Evolutionary conservation across 2,329 filamentous ascomycete genomes (phyloP).

Genomic region (Aspergillus sp.): DNA sequence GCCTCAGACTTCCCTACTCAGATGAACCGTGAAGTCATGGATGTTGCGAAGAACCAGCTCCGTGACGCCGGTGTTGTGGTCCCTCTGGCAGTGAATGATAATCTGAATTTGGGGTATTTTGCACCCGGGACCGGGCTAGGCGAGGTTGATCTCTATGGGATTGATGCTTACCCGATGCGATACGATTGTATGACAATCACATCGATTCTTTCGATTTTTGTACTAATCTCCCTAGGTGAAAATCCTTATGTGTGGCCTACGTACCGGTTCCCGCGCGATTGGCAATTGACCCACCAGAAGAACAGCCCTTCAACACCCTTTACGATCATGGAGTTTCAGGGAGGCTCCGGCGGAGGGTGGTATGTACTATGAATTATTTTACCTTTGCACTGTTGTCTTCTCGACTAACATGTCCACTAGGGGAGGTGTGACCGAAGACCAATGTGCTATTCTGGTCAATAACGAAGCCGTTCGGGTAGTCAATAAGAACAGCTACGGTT

Average conservation of each 20-base stretch:
- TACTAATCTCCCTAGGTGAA: not conserved
- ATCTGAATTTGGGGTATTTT: conserved; percentile 55
- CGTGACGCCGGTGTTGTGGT: conserved; percentile 65
- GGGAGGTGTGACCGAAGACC: conserved; percentile 2
- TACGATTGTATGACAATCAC: not conserved
- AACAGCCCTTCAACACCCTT: conserved; percentile 3
- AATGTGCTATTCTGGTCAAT: not conserved
- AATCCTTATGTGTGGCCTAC: not conserved
- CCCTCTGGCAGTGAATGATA: conserved; percentile 72
- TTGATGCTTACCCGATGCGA: conserved; percentile 13
- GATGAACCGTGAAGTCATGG: conserved; percentile 61
- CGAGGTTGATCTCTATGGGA: conserved; percentile 48
- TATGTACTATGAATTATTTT: not conserved
- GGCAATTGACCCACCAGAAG: not conserved
- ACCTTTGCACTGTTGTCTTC: too few species aligned
- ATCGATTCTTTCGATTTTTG: not conserved
- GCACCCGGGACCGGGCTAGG: conserved; percentile 52
- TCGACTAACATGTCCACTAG: not conserved
- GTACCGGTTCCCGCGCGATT: not conserved
- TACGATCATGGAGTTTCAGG: conserved; percentile 7
- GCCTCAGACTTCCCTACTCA: conserved; percentile 47
- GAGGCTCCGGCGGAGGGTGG: not conserved
- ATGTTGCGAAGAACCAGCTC: conserved; percentile 64
- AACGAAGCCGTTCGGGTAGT: conserved; percentile 53
- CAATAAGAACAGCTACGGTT: conserved; percentile 68